Evolutionary conservation across 148 eudicot genomes (phyloP).

Genomic region (Fallopia convolvulus): DNA sequence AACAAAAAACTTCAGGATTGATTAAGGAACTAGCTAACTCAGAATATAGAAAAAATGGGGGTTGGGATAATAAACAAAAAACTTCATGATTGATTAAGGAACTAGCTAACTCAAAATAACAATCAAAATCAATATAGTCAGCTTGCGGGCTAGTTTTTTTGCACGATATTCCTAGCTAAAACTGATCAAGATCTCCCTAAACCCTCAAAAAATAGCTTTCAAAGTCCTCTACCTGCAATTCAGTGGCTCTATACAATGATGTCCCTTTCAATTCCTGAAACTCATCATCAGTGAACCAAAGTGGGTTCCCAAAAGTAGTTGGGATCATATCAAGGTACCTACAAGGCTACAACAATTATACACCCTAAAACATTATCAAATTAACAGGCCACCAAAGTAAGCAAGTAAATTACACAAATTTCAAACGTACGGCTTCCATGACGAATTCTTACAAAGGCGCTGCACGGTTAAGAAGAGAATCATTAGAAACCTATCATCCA

Average conservation of each 20-base stretch:
- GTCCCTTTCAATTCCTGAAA: constrained; percentile 81
- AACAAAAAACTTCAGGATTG: not conserved
- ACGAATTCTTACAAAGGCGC: constrained; percentile 63
- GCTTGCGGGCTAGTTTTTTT: not conserved
- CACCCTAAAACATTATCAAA: not conserved
- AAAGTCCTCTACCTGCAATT: constrained; percentile 49
- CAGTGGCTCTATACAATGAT: constrained; percentile 57
- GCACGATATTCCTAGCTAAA: not conserved
- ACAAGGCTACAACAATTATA: constrained; percentile 3
- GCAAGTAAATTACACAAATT: not conserved
- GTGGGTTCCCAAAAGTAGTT: constrained; percentile 65
- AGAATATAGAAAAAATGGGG: not conserved
- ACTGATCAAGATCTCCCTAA: not conserved
- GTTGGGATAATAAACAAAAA: not conserved
- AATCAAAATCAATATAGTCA: not conserved
- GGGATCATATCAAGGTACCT: constrained; percentile 94
- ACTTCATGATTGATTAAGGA: not conserved
- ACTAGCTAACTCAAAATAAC: not conserved
- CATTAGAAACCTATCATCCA: constrained; percentile 87
- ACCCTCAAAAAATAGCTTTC: not conserved
- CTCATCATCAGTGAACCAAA: constrained; percentile 85
- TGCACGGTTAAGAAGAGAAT: constrained; percentile 68
- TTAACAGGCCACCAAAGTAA: constrained; percentile 4
- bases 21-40: not conserved
- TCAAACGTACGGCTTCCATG: constrained; percentile 91